Evolutionary conservation across 495 filamentous ascomycete genomes (phyloP).

Genomic region (Tricharina praecox): DNA sequence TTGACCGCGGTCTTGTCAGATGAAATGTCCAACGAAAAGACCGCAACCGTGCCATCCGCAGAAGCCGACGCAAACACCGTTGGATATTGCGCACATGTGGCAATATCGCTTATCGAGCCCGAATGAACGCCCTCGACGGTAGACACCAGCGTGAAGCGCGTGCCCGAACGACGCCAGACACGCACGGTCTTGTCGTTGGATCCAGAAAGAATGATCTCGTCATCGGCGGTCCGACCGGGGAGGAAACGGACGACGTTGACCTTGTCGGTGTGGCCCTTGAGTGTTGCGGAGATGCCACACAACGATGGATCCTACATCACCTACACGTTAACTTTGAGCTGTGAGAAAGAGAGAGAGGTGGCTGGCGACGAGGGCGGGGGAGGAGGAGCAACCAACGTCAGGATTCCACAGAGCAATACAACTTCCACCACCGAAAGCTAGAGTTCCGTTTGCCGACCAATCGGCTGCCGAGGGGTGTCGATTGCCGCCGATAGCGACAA

Average conservation of each 20-base stretch:
- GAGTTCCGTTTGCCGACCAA: conserved; percentile 58
- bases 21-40: conserved; percentile 38
- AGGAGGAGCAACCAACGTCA: conserved; percentile 40
- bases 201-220: conserved; percentile 51
- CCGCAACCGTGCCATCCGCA: conserved; percentile 65
- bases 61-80: conserved; percentile 41
- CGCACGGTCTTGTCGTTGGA: conserved; percentile 65
- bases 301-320: conserved; percentile 33
- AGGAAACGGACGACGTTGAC: conserved; percentile 78
- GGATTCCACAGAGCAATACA: conserved; percentile 85
- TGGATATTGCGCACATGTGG: conserved; percentile 27
- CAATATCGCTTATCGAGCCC: conserved; percentile 64
- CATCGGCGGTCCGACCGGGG: conserved; percentile 31
- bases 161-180: conserved; percentile 43
- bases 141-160: conserved; percentile 30
- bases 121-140: conserved; percentile 42
- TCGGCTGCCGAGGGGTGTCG: conserved; percentile 77
- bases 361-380: too few relatives aligned
- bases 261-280: conserved; percentile 64
- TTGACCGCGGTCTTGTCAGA: conserved; percentile 28
- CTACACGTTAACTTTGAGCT: conserved; percentile 2
- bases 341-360: not conserved
- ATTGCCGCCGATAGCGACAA: conserved; percentile 76
- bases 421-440: conserved; percentile 78
- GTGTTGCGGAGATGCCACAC: conserved; percentile 46